Evolutionary conservation across 2,329 filamentous ascomycete species (phyloP).

Genomic region (Byssoonygena ceratinophila): DNA sequence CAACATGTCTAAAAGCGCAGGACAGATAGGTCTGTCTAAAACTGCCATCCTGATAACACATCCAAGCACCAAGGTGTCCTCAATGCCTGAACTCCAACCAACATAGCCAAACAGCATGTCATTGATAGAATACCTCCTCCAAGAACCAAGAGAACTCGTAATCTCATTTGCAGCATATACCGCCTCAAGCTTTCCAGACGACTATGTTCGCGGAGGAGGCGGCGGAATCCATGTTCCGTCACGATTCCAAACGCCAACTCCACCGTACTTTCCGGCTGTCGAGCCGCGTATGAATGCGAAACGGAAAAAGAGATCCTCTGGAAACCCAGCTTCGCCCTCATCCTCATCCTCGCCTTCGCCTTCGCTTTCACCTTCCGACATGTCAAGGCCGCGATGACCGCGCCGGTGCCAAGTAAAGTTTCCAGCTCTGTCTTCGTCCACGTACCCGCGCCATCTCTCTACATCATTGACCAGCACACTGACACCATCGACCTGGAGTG

Average conservation of each 20-base stretch:
- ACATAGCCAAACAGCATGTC: no score
- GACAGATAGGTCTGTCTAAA: no score
- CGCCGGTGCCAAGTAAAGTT: slow-evolving; percentile 44
- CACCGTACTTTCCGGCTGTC: slow-evolving; percentile 31
- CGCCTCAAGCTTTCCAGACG: no score
- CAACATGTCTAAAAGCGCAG: no score
- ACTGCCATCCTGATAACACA: no score
- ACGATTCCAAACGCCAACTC: slow-evolving; percentile 30
- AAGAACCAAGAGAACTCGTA: no score
- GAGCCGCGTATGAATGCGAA: slow-evolving; percentile 38
- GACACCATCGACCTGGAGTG: slow-evolving; percentile 44
- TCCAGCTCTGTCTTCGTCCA: slow-evolving; percentile 39
- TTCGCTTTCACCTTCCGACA: slow-evolving; percentile 21
- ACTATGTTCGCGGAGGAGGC: slow-evolving; percentile 15
- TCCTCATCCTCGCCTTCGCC: no score
- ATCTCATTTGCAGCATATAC: no score
- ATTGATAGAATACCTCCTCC: no score
- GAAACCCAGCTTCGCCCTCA: no score
- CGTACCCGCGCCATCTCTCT: slow-evolving; percentile 49
- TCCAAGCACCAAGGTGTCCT: no score
- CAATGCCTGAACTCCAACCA: no score
- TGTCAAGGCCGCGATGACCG: slow-evolving; percentile 32
- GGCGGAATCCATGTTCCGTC: slow-evolving; percentile 18
- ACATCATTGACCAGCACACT: slow-evolving; percentile 55
- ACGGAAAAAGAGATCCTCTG: slow-evolving; percentile 38